A percentile compares a stretch with the other conserved stretches of the same genome.
These are phyloP conservation scores for Tuber aestivum DNA, from an alignment of 495 filamentous ascomycete genomes.

Conservation along the genomic window DNA sequence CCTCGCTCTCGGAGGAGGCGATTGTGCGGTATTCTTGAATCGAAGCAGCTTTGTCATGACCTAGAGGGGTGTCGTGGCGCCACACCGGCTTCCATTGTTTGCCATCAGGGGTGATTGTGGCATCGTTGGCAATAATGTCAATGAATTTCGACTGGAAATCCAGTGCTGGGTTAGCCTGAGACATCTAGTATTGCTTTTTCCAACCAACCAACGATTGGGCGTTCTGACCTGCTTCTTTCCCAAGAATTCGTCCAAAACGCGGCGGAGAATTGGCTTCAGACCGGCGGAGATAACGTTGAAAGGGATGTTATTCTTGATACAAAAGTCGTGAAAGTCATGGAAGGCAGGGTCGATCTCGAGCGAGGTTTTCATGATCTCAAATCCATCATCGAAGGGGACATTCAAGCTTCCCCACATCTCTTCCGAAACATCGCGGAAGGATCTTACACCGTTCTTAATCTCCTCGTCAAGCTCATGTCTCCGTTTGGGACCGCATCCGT, in stretches of 20 bases:
- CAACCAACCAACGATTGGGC: conserved; percentile 15
- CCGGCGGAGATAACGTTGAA: conserved; percentile 72
- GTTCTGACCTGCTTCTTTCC: conserved; percentile 53
- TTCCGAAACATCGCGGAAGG: conserved; percentile 68
- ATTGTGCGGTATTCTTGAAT: conserved; percentile 56
- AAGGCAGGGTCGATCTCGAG: conserved; percentile 65
- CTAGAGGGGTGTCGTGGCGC: conserved; percentile 61
- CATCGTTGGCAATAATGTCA: conserved; percentile 68
- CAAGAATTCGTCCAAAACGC: conserved; percentile 59
- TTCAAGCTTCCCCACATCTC: conserved; percentile 70
- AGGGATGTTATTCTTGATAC: conserved; percentile 57
- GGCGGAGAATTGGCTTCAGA: conserved; percentile 59
- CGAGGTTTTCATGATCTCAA: conserved; percentile 59
- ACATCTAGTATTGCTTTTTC: not conserved
- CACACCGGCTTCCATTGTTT: conserved; percentile 63
- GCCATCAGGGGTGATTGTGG: conserved; percentile 55
- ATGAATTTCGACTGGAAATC: conserved; percentile 50
- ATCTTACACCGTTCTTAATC: conserved; percentile 61
- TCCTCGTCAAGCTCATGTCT: conserved; percentile 59
- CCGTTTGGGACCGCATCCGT: conserved; percentile 57
- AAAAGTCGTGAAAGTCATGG: conserved; percentile 61
- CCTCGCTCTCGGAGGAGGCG: conserved; percentile 52
- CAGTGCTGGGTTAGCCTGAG: not conserved
- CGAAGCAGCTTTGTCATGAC: conserved; percentile 65
- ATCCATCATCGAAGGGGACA: conserved; percentile 68